These are phyloP conservation scores for Pilaira anomala DNA, from an alignment of 192 early-diverging fungal genomes.

Conservation along the genomic window DNA sequence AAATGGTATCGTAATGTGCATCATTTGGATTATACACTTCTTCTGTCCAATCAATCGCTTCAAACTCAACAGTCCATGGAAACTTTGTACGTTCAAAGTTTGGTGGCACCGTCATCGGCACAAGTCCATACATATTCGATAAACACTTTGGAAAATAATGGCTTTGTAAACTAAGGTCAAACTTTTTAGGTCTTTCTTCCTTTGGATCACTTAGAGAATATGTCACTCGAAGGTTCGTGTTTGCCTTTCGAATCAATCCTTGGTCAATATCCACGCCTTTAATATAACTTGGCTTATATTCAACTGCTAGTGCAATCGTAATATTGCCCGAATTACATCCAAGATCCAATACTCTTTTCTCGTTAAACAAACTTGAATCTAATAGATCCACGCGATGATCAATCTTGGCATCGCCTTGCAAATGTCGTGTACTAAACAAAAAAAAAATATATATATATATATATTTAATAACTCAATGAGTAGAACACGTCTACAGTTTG, in stretches of 20 bases:
- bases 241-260: slow-evolving; percentile 57
- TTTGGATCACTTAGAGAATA: slow-evolving; percentile 39
- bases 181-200: background rate
- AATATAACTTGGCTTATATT: slow-evolving; percentile 49
- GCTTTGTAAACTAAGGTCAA: slow-evolving; percentile 16
- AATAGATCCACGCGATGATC: too few relatives aligned
- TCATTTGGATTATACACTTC: slow-evolving; percentile 22
- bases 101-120: slow-evolving; percentile 30
- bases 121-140: slow-evolving; percentile 36
- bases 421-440: too few relatives aligned
- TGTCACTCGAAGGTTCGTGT: slow-evolving; percentile 34
- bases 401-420: too few relatives aligned
- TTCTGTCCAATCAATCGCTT: slow-evolving; percentile 57
- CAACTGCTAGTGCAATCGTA: slow-evolving; percentile 38
- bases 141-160: slow-evolving; percentile 58
- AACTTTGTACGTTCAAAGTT: slow-evolving; percentile 35
- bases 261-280: slow-evolving; percentile 77
- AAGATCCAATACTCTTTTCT: too few relatives aligned
- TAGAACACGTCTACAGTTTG: too few relatives aligned
- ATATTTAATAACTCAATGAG: too few relatives aligned
- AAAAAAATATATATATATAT: too few relatives aligned
- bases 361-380: too few relatives aligned
- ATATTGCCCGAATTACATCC: too few relatives aligned
- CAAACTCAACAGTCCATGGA: slow-evolving; percentile 61
- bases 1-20: slow-evolving; percentile 59